These are phyloP conservation scores for Aphanocladium album DNA, from an alignment of 2,329 filamentous ascomycete genomes.

Conservation along the genomic window DNA sequence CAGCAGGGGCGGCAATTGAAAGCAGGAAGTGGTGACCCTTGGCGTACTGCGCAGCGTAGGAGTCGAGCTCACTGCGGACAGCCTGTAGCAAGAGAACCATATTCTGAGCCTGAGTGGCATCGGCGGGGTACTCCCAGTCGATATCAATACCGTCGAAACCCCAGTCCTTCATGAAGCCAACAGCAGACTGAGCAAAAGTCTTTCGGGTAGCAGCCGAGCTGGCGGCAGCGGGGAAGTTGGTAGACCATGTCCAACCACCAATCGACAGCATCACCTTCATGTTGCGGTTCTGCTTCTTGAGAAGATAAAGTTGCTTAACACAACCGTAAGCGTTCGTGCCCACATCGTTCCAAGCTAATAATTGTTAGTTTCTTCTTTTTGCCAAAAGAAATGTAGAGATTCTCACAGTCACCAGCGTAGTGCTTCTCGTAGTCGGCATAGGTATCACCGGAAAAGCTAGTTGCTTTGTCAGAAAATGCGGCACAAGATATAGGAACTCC, in stretches of 20 bases:
- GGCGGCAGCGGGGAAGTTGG: conserved; percentile 65
- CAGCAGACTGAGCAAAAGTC: conserved; percentile 64
- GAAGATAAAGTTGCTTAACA: conserved; percentile 70
- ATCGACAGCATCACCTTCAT: conserved; percentile 76
- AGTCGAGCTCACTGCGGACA: conserved; percentile 43
- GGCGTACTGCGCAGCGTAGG: conserved; percentile 40
- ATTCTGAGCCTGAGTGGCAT: conserved; percentile 36
- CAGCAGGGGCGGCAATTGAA: conserved; percentile 49
- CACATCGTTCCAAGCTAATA: conserved; percentile 51
- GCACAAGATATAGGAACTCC: too few species aligned
- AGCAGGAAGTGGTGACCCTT: conserved; percentile 48
- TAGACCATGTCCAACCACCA: conserved; percentile 80
- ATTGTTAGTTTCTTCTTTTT: conserved; percentile 15
- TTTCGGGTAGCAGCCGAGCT: conserved; percentile 56
- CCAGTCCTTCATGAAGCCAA: conserved; percentile 66
- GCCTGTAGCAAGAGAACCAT: conserved; percentile 40
- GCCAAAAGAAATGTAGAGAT: background rate
- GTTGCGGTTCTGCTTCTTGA: conserved; percentile 73
- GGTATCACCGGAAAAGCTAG: conserved; percentile 57
- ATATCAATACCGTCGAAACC: conserved; percentile 52
- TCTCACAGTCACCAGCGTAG: conserved; percentile 59
- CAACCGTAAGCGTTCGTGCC: conserved; percentile 75
- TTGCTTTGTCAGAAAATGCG: too few species aligned
- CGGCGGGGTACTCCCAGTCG: conserved; percentile 36
- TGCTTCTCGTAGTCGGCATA: conserved; percentile 71